Evolutionary conservation across 2,329 filamentous ascomycete genomes (phyloP).

Genomic region (Pseudohalonectria lignicola): DNA sequence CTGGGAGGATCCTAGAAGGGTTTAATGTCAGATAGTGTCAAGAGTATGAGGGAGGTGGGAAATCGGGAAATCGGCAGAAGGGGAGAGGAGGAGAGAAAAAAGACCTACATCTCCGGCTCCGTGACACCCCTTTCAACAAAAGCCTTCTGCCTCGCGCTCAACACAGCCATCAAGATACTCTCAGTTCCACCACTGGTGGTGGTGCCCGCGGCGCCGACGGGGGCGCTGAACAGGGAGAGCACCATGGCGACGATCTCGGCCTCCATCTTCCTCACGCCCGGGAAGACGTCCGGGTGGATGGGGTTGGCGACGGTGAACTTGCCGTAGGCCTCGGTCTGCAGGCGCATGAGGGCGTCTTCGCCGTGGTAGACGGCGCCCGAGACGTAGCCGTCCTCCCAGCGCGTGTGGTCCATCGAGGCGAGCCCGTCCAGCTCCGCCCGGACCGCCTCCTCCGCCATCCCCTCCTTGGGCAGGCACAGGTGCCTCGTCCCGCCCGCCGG

Average conservation of each 20-base stretch:
- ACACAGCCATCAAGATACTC: slow-evolving; percentile 90
- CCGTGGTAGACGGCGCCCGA: slow-evolving; percentile 96
- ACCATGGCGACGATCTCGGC: slow-evolving; percentile 97
- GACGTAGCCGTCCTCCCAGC: slow-evolving; percentile 93
- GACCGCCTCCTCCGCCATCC: slow-evolving; percentile 70
- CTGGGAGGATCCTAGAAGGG: slow-evolving; percentile 66
- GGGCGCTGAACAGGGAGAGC: slow-evolving; percentile 78
- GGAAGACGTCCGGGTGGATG: slow-evolving; percentile 96
- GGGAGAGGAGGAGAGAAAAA: not conserved
- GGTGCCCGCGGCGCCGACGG: slow-evolving; percentile 73
- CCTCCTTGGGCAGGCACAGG: slow-evolving; percentile 68
- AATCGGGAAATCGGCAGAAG: not conserved
- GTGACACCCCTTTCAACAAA: slow-evolving; percentile 76
- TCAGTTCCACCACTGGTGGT: slow-evolving; percentile 91
- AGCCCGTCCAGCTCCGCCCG: slow-evolving; percentile 69
- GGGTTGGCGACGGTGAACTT: slow-evolving; percentile 94
- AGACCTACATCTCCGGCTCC: slow-evolving; percentile 80
- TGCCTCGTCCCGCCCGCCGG: slow-evolving; percentile 63
- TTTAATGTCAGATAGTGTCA: not conserved
- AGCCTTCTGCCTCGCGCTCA: slow-evolving; percentile 83
- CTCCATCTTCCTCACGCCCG: slow-evolving; percentile 97
- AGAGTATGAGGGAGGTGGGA: not conserved
- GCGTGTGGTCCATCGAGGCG: slow-evolving; percentile 80
- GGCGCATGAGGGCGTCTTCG: slow-evolving; percentile 65
- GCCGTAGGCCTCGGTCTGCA: slow-evolving; percentile 89